Evolutionary conservation across 805 yeast genomes (phyloP), one percentile per base, ranked within the genome.

Genomic region (Starmera amethionina): DNA sequence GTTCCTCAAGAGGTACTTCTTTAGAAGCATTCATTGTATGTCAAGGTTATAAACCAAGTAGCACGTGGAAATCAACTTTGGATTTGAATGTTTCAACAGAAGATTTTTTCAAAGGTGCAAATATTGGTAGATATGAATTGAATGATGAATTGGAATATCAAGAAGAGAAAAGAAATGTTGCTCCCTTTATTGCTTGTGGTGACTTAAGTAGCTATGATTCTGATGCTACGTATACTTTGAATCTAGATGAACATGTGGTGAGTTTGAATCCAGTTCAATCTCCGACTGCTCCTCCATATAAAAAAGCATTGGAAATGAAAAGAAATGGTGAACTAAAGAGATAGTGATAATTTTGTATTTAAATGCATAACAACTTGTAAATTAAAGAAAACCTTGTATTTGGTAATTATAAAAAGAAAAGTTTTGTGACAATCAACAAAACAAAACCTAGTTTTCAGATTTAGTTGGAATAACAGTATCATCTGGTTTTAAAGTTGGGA

Each of bases 401-500:
- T 6, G 9, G 27, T 22, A 22, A 8, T 22, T 16, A 16, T 16
- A 16, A 16, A 16, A 16, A 16, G 18, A 16, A 16, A 16, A 16
- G 18, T 16, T 16, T 16, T 16, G 18, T 16, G 4, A 16, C 18
- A 16, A 6, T 22, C 7, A 22, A 22, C 27, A 22, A 22, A 4
- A 3, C 13, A 8, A 12, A 12, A 30, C 7, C 12, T 33, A 16
- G 11, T 10, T 3, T 33, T 33, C 35, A 11, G 16, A 61, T 8
- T 48, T 63, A 36, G 54, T 46, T 22, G 49, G 42, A 34, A 49
- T 38, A 34, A 46, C 47, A 37, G 52, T 28, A 38, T 55, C 74
- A 60, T 93, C 98, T 36, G 97, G 98, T 73, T 89, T 93, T 78
- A 90, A 86, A 46, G 97, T 89, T 65, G 98, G 98, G 95, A 90